Base-by-base conservation (phyloP, 345 rosid species). In the Syzygium oleosum region DNA sequence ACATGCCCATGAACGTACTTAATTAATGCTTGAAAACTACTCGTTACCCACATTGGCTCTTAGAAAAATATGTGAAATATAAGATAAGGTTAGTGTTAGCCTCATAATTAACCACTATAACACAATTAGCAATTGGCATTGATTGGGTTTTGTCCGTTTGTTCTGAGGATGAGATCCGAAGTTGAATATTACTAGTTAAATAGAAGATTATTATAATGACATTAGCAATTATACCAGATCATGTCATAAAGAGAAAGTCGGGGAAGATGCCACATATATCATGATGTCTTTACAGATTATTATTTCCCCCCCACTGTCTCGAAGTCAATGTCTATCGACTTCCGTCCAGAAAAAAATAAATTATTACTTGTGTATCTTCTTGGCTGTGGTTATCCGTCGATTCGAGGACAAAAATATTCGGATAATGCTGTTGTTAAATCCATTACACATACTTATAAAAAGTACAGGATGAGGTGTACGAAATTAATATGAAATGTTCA, bases 201-300 rank as follows among this genome's bases (percentile, higher is more conserved):
- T 89, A 73, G 46, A 73, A 34, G 43, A 73, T 73, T 19, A 34
- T 34, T 9, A 23, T 61, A 89, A 9, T 73, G 80, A 21, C 46
- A 84, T n/a, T 43, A 4, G 86, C 84, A 87, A 92, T 86, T 91
- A 88, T 93, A 89, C 90, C 85, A 85, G 89, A 88, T 89, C 90
- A 92, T 92, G 86, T 29, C 83, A 46, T 52, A 85, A 89, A 90
- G 93, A 84, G 89, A 88, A 88, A 89, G 89, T 87, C 51, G 49
- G 88, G 91, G 85, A 22, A 52, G 84, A 87, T 84, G 68, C 84
- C 88, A 56, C 83, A 86, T 34, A 63, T 68, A 73, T 73, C 80
- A 73, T 73, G 6, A 73, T 73, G 49, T 73, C 80, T 9, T 73
- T 73, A 19, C 25, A 25, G 31, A 59, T 43, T 61, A 85, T 85